Evolutionary conservation across 2,329 filamentous ascomycete genomes (phyloP).

Genomic region (Epichloe uncinata): DNA sequence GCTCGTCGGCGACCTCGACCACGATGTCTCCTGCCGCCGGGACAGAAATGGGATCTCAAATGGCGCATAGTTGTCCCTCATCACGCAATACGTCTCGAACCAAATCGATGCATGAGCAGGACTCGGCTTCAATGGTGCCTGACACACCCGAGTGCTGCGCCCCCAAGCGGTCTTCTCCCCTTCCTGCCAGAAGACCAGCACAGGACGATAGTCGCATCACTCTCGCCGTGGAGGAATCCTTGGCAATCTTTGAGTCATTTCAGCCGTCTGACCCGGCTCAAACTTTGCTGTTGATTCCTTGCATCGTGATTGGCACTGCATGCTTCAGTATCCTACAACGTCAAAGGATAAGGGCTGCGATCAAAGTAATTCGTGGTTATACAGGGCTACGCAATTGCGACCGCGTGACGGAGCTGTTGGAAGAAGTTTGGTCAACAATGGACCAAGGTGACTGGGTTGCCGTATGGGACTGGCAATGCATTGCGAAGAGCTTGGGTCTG

Average conservation of each 20-base stretch:
- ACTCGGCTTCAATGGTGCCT: conserved; percentile 11
- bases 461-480: conserved; percentile 52
- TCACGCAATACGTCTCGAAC: conserved; percentile 24
- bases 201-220: conserved; percentile 39
- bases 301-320: conserved; percentile 46
- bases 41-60: conserved; percentile 1
- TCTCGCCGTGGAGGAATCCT: conserved; percentile 41
- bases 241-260: conserved; percentile 41
- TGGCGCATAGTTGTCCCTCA: conserved; percentile 18
- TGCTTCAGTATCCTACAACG: conserved; percentile 41
- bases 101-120: conserved; percentile 27
- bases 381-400: conserved; percentile 48
- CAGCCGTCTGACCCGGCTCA: conserved; percentile 44
- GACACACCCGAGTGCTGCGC: conserved; percentile 9
- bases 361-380: conserved; percentile 41
- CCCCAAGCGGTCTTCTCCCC: conserved; percentile 23
- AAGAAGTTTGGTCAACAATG: conserved; percentile 48
- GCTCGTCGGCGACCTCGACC: neutral
- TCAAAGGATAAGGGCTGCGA: conserved; percentile 34
- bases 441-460: conserved; percentile 40
- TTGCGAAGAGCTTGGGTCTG: conserved; percentile 38
- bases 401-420: conserved; percentile 37
- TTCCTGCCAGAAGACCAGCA: conserved; percentile 33
- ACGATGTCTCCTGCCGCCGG: neutral
- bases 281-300: conserved; percentile 46